Evolutionary conservation across 495 filamentous ascomycete genomes (phyloP).

Genomic region (Penicillium longicatenatum): DNA sequence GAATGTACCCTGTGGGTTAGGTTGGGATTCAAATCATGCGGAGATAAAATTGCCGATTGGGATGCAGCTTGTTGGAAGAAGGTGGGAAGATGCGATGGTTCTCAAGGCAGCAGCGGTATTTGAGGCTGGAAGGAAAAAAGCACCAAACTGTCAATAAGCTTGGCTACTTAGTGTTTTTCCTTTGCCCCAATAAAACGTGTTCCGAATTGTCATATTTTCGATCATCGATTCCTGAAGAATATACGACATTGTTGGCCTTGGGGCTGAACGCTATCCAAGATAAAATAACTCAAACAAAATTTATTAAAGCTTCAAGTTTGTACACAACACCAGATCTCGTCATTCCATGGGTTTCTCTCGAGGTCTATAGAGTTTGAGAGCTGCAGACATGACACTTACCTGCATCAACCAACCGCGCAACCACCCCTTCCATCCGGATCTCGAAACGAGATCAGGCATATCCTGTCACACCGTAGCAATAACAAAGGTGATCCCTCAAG

Average conservation of each 20-base stretch:
- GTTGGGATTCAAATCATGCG: constrained; percentile 31
- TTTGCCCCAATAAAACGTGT: too few species aligned
- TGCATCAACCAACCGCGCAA: neutral
- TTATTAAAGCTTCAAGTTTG: too few species aligned
- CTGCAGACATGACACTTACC: neutral
- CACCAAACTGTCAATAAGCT: neutral
- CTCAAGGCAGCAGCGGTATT: constrained; percentile 28
- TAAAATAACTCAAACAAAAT: too few species aligned
- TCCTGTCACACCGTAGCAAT: neutral
- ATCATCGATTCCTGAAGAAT: too few species aligned
- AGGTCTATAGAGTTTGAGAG: neutral
- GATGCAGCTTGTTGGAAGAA: constrained; percentile 57
- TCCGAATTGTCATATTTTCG: too few species aligned
- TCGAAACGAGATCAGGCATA: neutral
- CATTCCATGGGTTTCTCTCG: neutral
- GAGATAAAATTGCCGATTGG: constrained; percentile 52
- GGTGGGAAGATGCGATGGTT: constrained; percentile 44
- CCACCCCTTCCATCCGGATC: neutral
- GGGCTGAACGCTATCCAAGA: too few species aligned
- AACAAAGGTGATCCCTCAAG: neutral
- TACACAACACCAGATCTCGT: too few species aligned
- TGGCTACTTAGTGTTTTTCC: neutral
- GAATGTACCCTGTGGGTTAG: constrained; percentile 54
- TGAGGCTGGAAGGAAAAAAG: constrained; percentile 12
- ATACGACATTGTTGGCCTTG: too few species aligned